Conservation (phyloP, 129 eudicot genomes). For the Dittrichia graveolens region DNA sequence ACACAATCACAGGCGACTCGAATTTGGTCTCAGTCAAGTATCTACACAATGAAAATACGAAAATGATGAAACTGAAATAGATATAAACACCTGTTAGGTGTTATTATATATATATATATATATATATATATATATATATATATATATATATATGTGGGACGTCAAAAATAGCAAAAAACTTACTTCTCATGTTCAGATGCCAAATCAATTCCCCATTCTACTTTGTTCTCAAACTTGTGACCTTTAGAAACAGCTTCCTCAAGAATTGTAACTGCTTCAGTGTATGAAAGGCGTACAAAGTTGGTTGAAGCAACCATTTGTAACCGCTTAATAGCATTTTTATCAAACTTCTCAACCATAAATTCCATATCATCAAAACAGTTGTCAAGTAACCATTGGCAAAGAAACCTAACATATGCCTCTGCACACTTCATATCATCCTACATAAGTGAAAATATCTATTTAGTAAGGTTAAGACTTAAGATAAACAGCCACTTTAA, state of each 20-base stretch:
- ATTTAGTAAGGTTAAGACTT: conserved; percentile 4
- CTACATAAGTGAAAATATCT: conserved; percentile 39
- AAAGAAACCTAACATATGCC: conserved; percentile 75
- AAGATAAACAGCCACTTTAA: conserved; percentile 4
- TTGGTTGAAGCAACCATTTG: conserved; percentile 73
- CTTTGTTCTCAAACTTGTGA: conserved; percentile 75
- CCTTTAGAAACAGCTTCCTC: conserved; percentile 68
- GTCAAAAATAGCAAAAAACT: background rate
- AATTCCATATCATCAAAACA: conserved; percentile 93
- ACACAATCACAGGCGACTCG: conserved; percentile 82
- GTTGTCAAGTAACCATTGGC: conserved; percentile 87
- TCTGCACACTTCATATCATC: conserved; percentile 97
- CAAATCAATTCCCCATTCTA: conserved; percentile 94
- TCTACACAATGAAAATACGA: conserved; percentile 37
- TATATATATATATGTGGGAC: background rate
- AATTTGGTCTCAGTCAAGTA: conserved; percentile 75
- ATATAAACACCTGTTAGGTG: background rate
- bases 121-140: background rate
- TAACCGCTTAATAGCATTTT: conserved; percentile 63
- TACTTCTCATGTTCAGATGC: conserved; percentile 98
- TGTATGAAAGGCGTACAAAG: conserved; percentile 75
- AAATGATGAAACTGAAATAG: background rate
- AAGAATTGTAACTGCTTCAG: conserved; percentile 75
- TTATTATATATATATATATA: background rate
- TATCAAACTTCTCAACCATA: conserved; percentile 68